phyloP scores from a whole-genome alignment of 768 basidiomycete genomes.

The Boletus vinaceobasis region DNA sequence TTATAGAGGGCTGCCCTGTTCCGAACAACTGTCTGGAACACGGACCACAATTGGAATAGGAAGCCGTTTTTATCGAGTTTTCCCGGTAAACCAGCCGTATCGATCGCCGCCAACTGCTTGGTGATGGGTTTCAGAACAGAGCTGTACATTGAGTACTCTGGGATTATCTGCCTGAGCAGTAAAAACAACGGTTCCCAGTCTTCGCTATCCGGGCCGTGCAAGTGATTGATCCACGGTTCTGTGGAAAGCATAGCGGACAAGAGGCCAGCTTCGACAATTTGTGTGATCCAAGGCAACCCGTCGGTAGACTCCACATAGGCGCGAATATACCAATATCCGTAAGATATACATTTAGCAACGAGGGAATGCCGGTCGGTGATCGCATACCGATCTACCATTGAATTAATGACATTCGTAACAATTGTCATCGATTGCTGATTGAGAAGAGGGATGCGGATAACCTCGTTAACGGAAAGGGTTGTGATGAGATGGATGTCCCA shows the following conservation, averaged over 20 bases:
- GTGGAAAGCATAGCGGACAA: conserved; percentile 23
- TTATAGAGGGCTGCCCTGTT: conserved; percentile 13
- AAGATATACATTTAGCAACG: conserved; percentile 27
- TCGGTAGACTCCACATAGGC: conserved; percentile 25
- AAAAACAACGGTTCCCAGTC: conserved; percentile 30
- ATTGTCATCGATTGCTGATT: conserved; percentile 19
- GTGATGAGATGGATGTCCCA: conserved; percentile 32
- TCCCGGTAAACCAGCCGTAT: conserved; percentile 6
- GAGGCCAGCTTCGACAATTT: conserved; percentile 24
- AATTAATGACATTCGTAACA: conserved; percentile 15
- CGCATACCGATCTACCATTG: conserved; percentile 10
- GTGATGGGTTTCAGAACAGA: conserved; percentile 17
- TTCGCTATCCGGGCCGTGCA: conserved; percentile 18
- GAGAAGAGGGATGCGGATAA: conserved; percentile 23
- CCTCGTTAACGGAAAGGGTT: conserved; percentile 21
- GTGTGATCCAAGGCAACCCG: conserved; percentile 25
- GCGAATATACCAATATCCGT: conserved; percentile 30
- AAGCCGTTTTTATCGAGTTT: conserved; percentile 16
- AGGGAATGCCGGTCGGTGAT: conserved; percentile 1
- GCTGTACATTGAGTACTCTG: conserved; percentile 26
- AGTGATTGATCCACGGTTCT: conserved; percentile 25
- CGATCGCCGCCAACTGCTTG: conserved; percentile 14
- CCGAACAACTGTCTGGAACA: conserved; percentile 20
- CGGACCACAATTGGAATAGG: conserved; percentile 19
- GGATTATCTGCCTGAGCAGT: conserved; percentile 22